Evolutionary conservation across 2,329 filamentous ascomycete genomes (phyloP).

Genomic region (Fusarium sambucinum): DNA sequence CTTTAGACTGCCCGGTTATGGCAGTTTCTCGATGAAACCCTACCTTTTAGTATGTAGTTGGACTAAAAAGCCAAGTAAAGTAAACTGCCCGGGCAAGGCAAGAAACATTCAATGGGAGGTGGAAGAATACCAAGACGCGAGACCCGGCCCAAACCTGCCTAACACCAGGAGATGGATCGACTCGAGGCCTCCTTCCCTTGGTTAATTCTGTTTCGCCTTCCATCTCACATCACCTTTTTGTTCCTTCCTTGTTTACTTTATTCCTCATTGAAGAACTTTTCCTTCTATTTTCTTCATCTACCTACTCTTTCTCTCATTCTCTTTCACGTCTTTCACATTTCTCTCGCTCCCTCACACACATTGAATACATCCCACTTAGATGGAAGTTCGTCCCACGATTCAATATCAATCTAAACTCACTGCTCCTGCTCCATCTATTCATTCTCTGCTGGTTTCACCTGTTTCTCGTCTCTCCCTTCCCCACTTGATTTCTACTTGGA

Average conservation of each 20-base stretch:
- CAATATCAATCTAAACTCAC: constrained; percentile 11
- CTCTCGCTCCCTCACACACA: neutral
- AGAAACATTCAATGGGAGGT: constrained; percentile 1
- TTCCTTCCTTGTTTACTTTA: constrained; percentile 18
- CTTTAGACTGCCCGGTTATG: constrained; percentile 19
- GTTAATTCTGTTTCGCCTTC: constrained; percentile 14
- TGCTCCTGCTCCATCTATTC: constrained; percentile 8
- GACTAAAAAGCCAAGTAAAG: constrained; percentile 1
- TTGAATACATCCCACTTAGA: constrained; percentile 21
- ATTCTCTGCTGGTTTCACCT: constrained; percentile 39
- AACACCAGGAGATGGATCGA: constrained; percentile 25
- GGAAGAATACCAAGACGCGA: constrained; percentile 25
- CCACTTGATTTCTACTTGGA: constrained; percentile 28
- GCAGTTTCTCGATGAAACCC: constrained; percentile 37
- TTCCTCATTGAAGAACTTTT: constrained; percentile 2
- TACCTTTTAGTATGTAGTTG: neutral
- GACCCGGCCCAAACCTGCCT: constrained; percentile 5
- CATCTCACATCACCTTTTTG: constrained; percentile 2
- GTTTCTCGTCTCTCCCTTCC: constrained; percentile 30
- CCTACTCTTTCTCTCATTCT: constrained; percentile 5
- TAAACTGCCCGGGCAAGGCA: constrained; percentile 12
- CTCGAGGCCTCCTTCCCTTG: constrained; percentile 35
- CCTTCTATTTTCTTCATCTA: constrained; percentile 5
- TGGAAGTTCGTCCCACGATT: constrained; percentile 18
- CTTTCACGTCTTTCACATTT: constrained; percentile 3